phyloP scores from a whole-genome alignment of 148 eudicot genomes.

The Spergularia marina region DNA sequence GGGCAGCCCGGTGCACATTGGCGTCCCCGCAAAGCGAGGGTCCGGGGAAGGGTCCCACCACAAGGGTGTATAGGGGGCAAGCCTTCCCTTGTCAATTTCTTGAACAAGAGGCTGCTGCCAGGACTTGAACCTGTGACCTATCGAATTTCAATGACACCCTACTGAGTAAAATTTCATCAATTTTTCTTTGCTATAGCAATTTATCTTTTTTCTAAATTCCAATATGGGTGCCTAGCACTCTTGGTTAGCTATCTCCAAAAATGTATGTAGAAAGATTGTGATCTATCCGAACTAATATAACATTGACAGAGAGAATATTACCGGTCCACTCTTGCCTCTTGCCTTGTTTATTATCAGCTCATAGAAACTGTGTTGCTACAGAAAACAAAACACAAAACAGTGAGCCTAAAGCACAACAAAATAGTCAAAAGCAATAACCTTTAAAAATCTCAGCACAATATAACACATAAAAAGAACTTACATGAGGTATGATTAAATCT shows the following conservation, averaged over 20 bases:
- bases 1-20: too few relatives aligned
- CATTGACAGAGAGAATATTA: conserved; percentile 32
- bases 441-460: not conserved
- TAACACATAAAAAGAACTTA: conserved; percentile 25
- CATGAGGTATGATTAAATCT: conserved; percentile 98
- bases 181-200: not conserved
- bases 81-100: too few relatives aligned
- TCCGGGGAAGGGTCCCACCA: too few relatives aligned
- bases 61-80: too few relatives aligned
- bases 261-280: not conserved
- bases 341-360: conserved; percentile 98
- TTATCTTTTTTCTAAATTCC: too few relatives aligned
- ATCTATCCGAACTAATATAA: not conserved
- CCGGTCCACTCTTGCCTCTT: conserved; percentile 99
- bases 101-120: too few relatives aligned
- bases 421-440: not conserved
- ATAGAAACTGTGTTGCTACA: conserved; percentile 97
- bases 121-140: too few relatives aligned
- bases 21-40: too few relatives aligned
- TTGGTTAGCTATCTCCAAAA: not conserved
- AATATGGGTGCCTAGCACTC: not conserved
- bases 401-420: conserved; percentile 11
- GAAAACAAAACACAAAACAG: not conserved
- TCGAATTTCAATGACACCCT: not conserved
- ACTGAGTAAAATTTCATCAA: too few relatives aligned